phyloP scores from a whole-genome alignment of 169 alveolate species.

The Eimeria acervulina region DNA sequence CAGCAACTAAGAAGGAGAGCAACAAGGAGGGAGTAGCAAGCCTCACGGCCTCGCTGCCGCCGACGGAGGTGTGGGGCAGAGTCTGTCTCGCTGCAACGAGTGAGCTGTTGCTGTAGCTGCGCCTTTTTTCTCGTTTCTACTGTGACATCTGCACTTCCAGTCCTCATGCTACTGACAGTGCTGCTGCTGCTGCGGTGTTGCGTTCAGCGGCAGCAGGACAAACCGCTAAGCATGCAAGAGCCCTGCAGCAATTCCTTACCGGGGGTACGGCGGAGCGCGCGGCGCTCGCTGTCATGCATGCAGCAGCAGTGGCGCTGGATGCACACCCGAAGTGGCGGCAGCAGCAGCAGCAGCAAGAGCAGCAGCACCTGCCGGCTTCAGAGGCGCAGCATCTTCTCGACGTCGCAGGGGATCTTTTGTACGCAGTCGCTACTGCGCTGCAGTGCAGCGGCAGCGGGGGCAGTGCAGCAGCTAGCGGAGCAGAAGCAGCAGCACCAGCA shows the following conservation, averaged over 20 bases:
- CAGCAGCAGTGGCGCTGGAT: conserved; percentile 70
- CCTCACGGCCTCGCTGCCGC: conserved; percentile 6
- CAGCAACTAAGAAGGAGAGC: conserved; percentile 34
- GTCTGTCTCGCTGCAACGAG: conserved; percentile 44
- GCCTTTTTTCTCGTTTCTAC: neutral
- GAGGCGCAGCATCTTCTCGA: conserved; percentile 72
- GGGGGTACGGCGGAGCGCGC: conserved; percentile 60
- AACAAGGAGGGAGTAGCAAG: conserved; percentile 37
- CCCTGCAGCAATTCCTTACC: conserved; percentile 39
- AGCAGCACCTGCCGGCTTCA: neutral
- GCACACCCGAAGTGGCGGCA: conserved; percentile 63
- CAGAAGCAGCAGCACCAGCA: neutral
- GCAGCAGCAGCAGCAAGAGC: conserved; percentile 39
- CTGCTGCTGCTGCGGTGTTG: conserved; percentile 14
- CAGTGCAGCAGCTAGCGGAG: neutral
- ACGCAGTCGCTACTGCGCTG: conserved; percentile 67
- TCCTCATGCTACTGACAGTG: conserved; percentile 18
- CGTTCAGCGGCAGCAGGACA: conserved; percentile 60
- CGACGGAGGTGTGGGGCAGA: conserved; percentile 48
- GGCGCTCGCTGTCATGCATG: conserved; percentile 55
- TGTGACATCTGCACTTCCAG: neutral
- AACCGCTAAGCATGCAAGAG: conserved; percentile 25
- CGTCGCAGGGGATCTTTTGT: conserved; percentile 69
- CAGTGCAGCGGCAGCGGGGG: conserved; percentile 33
- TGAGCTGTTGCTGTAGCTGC: conserved; percentile 13